Base-by-base conservation (phyloP, 2,329 filamentous ascomycete genomes). In the Colletotrichum sp. region DNA sequence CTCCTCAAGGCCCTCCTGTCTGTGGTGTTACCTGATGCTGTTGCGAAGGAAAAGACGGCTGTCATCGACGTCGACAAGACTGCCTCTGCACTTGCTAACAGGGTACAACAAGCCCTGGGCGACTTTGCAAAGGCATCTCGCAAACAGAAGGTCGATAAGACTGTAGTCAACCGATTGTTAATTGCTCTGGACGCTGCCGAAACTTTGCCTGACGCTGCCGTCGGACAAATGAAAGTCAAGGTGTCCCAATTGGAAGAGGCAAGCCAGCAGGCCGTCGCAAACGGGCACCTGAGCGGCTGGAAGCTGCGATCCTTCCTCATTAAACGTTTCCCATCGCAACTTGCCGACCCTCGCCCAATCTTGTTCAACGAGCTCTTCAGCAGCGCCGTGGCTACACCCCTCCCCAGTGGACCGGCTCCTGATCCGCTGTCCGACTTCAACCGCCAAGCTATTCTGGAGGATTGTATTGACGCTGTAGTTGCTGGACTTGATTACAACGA, bases 221-320 rank as follows among this genome's bases (percentile, higher is more conserved):
- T 80, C 10, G 82, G 83, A 71, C 82, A 83, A 66, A 78, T 82
- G 6, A 79, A 79, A 43, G 61, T 82, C 48, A 84, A 84, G 70
- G 73, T 83, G 18, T 81, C 83, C 4, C 78, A 83, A 65, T 79
- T 87, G 8, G 85, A 85, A 66, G 83, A 83, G 72, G 77, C 81
- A 62, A 84, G 83, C 65, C 79, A 78, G 34, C 71, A 82, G 26
- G 81, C 82, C 1, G 84, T 87, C 79, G 61, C 79, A 8, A 75
- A 79, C 6, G 85, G 85, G 1, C 82, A 85, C 32, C 36, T 86
- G 16, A 80, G 82, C 34, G 88, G 86, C 8, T 90, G 89, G 88
- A 86, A 85, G 76, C 78, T 89, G 32, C 84, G 86, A 70, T 85
- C 82, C 5, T 87, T 90, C 70, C 78, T 90, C 13, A 82, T 83